A percentile compares a stretch with the other conserved stretches of the same genome.
Conservation (phyloP, 257 asterid species). For the Petunia secreta region DNA sequence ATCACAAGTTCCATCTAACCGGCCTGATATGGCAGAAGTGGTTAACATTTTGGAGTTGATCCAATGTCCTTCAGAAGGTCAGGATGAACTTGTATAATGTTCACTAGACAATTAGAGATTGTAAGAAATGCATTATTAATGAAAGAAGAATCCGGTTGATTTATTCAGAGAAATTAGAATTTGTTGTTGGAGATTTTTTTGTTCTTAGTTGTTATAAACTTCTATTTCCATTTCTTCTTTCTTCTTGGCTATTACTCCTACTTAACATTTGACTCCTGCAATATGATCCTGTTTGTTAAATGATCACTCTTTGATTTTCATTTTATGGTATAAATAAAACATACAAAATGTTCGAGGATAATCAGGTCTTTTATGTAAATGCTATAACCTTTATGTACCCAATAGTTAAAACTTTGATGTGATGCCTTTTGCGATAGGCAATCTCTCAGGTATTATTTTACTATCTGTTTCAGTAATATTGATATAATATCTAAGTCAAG, state of each 20-base stretch:
- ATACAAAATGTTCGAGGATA: neutral
- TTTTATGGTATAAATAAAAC: too few species aligned
- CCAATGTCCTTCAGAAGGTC: slow-evolving; percentile 64
- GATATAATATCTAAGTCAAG: neutral
- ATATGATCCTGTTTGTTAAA: neutral
- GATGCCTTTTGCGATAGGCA: neutral
- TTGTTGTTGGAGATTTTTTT: slow-evolving; percentile 35
- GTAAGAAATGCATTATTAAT: slow-evolving; percentile 28
- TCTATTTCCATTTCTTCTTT: slow-evolving; percentile 22
- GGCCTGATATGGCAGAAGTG: slow-evolving; percentile 91
- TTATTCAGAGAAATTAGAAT: slow-evolving; percentile 34
- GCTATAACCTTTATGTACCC: neutral
- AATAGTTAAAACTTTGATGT: neutral
- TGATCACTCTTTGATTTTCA: neutral
- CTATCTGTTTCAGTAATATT: too few species aligned
- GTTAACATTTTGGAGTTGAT: slow-evolving; percentile 83
- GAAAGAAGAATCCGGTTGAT: slow-evolving; percentile 59
- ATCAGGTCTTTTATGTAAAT: neutral
- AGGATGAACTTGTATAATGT: slow-evolving; percentile 61
- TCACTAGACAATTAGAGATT: slow-evolving; percentile 28
- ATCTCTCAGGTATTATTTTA: neutral
- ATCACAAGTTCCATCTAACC: slow-evolving; percentile 86
- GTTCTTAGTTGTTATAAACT: neutral
- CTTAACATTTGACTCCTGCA: slow-evolving; percentile 19
- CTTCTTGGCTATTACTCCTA: neutral